Evolutionary conservation across 805 yeast genomes (phyloP), one percentile per base, ranked within the genome.

Genomic region (Hyphopichia homilentoma): DNA sequence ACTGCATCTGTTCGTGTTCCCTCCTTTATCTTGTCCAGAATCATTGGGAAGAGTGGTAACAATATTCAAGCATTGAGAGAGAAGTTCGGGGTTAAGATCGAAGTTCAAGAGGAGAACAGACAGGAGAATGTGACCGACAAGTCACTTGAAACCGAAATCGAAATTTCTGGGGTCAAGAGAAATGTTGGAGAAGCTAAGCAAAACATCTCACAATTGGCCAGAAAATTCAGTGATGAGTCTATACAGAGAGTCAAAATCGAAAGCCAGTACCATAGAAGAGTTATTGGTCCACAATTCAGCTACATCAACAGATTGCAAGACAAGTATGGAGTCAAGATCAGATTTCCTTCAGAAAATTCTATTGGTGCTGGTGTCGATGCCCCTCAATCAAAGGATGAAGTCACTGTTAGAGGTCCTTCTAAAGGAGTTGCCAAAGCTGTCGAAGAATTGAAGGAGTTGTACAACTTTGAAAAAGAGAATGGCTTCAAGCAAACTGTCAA

Each of bases 1-100:
- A 47, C 52, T 36, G 53, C 72, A 12, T 61, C 74, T 13, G 59
- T 81, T 33, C 68, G 66, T 19, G 79, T 87, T 52, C 94, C 96
- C 40, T 59, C 78, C 2, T 62, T 69, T 32, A 75, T 78, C 29
- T 65, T 90, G 38, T 73, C 93, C 18, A 79, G 93, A 60, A 69
- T 94, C 33, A 87, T 93, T 57, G 99, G 99, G 45, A 84, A 82
- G 54, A 84, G 77, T 39, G 98, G 99, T 35, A 64, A 85, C 26
- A 77, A 79, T 52, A 62, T 93, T 51, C 75, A 76, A 45, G 65
- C 75, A 30, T 57, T 87, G 39, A 73, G 83, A 41, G 85, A 83
- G 7, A 82, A 84, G 49, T 86, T 69, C 48, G 86, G 80, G 29
- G 86, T 84, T 44, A 74, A 73, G 45, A 71, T 93, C 40, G 95